Conservation (phyloP, 805 yeast genomes). For the Isabelozyma pseudorhagii region DNA sequence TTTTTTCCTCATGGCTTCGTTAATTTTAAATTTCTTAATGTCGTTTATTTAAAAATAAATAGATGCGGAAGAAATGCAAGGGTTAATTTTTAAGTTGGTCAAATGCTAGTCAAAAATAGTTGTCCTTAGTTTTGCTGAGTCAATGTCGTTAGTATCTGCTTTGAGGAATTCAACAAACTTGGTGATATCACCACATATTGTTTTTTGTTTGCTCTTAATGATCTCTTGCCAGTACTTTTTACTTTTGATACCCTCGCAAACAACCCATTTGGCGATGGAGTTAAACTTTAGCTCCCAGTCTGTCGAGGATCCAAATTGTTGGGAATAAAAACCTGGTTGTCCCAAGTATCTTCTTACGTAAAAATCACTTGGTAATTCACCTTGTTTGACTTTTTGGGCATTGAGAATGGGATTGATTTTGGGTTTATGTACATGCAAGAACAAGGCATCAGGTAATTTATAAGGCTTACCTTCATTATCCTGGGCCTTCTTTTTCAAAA, state of each 20-base stretch:
- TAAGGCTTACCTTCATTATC: constrained; percentile 3
- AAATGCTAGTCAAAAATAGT: no score
- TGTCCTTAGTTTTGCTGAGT: background rate
- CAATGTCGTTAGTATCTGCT: constrained; percentile 13
- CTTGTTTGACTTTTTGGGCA: constrained; percentile 1
- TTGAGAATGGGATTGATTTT: constrained; percentile 24
- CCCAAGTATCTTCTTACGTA: constrained; percentile 22
- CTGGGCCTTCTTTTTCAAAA: constrained; percentile 4
- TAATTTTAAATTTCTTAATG: no score
- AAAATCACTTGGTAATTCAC: constrained; percentile 13
- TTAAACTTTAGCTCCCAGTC: constrained; percentile 38
- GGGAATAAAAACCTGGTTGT: constrained; percentile 12
- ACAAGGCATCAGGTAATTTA: constrained; percentile 20
- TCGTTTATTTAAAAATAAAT: no score
- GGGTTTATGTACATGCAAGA: constrained; percentile 32
- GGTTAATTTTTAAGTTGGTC: no score
- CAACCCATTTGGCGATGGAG: constrained; percentile 27
- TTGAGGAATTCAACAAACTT: constrained; percentile 21
- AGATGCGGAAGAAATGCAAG: no score
- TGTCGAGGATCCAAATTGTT: constrained; percentile 8
- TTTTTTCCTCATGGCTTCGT: no score
- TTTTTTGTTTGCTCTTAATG: constrained; percentile 8
- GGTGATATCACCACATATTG: constrained; percentile 17
- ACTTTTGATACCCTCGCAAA: constrained; percentile 24
- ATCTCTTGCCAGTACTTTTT: constrained; percentile 18